Conservation (phyloP, 305 asterid genomes). For the Solanum hybrid region DNA sequence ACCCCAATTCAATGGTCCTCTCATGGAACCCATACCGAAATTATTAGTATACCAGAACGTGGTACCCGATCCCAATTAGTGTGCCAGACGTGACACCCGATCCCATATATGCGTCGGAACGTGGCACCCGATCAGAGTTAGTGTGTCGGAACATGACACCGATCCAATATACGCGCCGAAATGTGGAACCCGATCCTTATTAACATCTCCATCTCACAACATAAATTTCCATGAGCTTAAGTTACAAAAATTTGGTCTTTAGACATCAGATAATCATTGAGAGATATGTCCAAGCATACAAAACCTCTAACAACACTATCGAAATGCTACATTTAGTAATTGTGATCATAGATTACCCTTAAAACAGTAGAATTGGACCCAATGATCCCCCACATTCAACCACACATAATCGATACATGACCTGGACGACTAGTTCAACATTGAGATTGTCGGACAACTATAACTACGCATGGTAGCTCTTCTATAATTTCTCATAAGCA, state of each 20-base stretch:
- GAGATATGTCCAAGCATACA: neutral
- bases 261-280: no score
- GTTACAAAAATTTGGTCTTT: neutral
- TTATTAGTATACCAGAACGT: neutral
- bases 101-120: neutral
- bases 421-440: neutral
- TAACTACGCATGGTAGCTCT: neutral
- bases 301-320: neutral
- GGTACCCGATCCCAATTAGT: neutral
- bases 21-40: neutral
- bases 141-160: neutral
- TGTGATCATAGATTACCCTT: neutral
- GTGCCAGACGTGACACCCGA: neutral
- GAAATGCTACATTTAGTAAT: neutral
- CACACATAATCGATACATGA: neutral
- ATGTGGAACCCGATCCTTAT: neutral
- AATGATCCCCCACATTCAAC: neutral
- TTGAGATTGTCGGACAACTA: neutral
- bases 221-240: neutral
- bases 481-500: neutral
- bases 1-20: neutral
- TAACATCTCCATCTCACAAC: neutral
- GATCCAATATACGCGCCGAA: neutral
- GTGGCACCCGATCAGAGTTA: neutral
- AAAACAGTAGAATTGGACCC: neutral